Base-by-base conservation (phyloP, 805 yeast genomes). In the Yarrowia alimentaria region DNA sequence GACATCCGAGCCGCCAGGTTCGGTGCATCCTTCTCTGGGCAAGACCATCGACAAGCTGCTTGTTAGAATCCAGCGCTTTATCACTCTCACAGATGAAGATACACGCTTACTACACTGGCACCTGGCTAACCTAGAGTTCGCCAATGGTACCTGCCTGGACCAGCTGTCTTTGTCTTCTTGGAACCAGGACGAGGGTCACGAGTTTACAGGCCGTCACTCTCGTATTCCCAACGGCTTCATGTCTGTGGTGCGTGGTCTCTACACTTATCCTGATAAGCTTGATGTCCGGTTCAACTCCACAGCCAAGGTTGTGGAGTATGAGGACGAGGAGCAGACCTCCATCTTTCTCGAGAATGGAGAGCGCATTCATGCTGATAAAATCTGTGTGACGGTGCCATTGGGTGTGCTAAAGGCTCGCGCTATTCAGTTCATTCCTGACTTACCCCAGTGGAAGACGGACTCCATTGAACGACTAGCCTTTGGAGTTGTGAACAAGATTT, bases 101-200 rank as follows among this genome's bases (percentile, higher is more conserved):
- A 32, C 63, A 16, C 60, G 66, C 6, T 58, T 70, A 3, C 55
- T 70, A 30, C 65, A 64, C 33, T 70, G 74, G 74, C 68, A 70
- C 45, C 61, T 61, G 35, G 71, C 73, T 10, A 69, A 70, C 52
- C 59, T 69, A 25, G 74, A 70, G 58, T 67, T 65, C 56, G 57
- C 61, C 17, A 58, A 63, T 26, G 73, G 72, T 11, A 63, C 68
- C 14, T 51, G 58, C 11, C 54, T 68, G 16, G 62, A 67, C 40
- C 55, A 62, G 21, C 60, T 69, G 19, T 64, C 72, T 47, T 57
- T 70, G 14, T 58, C 65, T 6, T 58, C 66, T 14, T 70, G 74
- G 74, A 68, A 69, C 20, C 73, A 70, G 50, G 71, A 70, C 32
- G 70, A 69, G 24, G 67, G 65, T 1, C 64, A 67, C 40, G 63